Conservation (phyloP, 257 asterid species). For the Jaltomata sinuosa region DNA sequence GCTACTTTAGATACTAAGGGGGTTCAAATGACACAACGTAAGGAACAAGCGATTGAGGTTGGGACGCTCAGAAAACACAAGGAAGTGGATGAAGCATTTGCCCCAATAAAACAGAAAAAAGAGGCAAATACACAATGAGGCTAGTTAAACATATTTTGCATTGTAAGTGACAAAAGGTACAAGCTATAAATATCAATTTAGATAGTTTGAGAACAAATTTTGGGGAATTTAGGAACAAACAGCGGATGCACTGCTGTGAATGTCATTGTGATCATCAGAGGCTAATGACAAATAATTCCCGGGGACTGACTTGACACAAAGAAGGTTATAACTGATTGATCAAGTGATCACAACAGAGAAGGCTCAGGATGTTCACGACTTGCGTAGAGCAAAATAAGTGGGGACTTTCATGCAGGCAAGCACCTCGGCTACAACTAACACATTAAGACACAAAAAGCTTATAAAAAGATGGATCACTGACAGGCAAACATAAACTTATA, state of each 20-base stretch:
- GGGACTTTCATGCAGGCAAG: neutral
- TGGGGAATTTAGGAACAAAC: neutral
- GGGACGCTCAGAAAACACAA: neutral
- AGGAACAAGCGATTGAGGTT: neutral
- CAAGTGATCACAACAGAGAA: neutral
- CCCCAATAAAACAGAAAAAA: neutral
- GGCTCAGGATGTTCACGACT: neutral
- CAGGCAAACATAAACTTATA: neutral
- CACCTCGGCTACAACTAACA: neutral
- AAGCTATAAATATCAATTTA: neutral
- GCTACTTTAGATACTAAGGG: too few species aligned
- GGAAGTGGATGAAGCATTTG: neutral
- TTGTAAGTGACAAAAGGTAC: neutral
- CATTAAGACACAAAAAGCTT: neutral
- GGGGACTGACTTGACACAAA: neutral
- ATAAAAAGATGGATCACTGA: neutral
- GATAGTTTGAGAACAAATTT: neutral
- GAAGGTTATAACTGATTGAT: neutral
- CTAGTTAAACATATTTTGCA: neutral
- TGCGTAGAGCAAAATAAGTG: neutral
- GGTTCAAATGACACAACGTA: neutral
- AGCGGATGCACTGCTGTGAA: neutral
- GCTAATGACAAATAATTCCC: neutral
- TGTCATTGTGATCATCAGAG: too few species aligned
- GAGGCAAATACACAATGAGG: neutral